These are phyloP conservation scores for Parsonsia alboflavescens DNA, from an alignment of 257 asterid species.

Conservation along the genomic window DNA sequence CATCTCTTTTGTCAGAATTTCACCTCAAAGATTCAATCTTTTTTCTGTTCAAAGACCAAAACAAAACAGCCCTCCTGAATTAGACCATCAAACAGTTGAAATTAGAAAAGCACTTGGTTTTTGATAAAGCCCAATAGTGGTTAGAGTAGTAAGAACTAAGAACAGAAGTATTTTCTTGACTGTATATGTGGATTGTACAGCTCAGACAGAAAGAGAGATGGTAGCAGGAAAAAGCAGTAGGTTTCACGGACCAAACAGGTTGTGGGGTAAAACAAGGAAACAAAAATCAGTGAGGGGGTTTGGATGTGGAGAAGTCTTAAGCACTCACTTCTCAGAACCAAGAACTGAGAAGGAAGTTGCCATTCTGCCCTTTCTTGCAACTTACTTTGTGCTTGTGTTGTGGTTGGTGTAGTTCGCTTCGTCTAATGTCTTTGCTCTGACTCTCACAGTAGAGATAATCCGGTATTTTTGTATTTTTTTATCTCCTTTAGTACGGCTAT, in stretches of 20 bases:
- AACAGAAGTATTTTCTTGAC: constrained; percentile 5
- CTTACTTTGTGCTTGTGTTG: not conserved
- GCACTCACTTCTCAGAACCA: not conserved
- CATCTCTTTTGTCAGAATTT: constrained; percentile 29
- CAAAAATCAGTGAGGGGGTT: not conserved
- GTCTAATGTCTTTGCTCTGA: not conserved
- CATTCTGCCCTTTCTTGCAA: not conserved
- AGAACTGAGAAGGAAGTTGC: not conserved
- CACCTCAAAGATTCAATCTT: constrained; percentile 11
- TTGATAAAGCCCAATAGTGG: not conserved
- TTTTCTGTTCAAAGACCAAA: not conserved
- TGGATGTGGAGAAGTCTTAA: not conserved
- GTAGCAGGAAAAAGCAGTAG: constrained; percentile 17
- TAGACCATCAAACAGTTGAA: not conserved
- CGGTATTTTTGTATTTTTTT: too few relatives aligned
- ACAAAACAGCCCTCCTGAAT: not conserved
- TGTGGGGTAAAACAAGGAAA: constrained; percentile 11
- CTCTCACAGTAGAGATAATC: too few relatives aligned
- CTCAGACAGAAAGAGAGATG: constrained; percentile 10
- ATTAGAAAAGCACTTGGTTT: not conserved
- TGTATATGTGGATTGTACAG: constrained; percentile 12
- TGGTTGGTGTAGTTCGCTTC: not conserved
- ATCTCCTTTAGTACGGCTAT: too few relatives aligned
- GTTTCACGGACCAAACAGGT: constrained; percentile 41
- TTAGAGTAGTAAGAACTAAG: too few relatives aligned